Conservation (phyloP, 2,329 filamentous ascomycete genomes). For the Penicillium sp. region DNA sequence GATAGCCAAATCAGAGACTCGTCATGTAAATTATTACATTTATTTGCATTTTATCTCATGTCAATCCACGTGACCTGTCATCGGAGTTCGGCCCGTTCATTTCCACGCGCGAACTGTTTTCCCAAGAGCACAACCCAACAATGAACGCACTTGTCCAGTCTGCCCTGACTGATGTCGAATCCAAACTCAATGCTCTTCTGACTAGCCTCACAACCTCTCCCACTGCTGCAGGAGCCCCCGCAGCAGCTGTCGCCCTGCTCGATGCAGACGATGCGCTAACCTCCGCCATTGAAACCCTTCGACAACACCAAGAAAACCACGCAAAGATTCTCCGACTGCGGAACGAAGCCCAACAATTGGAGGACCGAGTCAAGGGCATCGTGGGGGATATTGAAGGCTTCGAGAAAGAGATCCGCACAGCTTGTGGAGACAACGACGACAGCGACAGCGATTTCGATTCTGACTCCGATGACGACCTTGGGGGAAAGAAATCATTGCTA, state of each 20-base stretch:
- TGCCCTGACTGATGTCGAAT: constrained; percentile 42
- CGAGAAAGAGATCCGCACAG: constrained; percentile 40
- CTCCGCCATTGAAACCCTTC: constrained; percentile 42
- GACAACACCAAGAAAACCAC: constrained; percentile 46
- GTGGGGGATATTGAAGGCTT: constrained; percentile 41
- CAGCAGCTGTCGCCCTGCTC: constrained; percentile 41
- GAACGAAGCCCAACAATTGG: constrained; percentile 39
- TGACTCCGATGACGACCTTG: constrained; percentile 20
- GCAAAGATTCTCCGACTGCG: constrained; percentile 42
- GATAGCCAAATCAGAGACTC: neutral
- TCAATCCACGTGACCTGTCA: constrained; percentile 5
- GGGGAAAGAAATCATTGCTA: constrained; percentile 3
- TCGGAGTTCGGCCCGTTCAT: neutral
- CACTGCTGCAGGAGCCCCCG: constrained; percentile 43
- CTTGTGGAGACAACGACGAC: constrained; percentile 34
- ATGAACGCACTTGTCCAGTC: constrained; percentile 44
- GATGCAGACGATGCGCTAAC: constrained; percentile 44
- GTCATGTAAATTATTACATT: neutral
- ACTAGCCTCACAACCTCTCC: constrained; percentile 44
- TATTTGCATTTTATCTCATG: neutral
- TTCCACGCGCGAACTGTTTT: neutral
- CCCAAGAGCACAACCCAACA: constrained; percentile 10
- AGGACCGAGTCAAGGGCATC: constrained; percentile 43
- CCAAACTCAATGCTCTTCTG: constrained; percentile 43
- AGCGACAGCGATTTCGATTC: constrained; percentile 32